Evolutionary conservation across 2,329 filamentous ascomycete species (phyloP), one percentile per base, ranked within the genome.

Genomic region (Aspergillus arachidicola): DNA sequence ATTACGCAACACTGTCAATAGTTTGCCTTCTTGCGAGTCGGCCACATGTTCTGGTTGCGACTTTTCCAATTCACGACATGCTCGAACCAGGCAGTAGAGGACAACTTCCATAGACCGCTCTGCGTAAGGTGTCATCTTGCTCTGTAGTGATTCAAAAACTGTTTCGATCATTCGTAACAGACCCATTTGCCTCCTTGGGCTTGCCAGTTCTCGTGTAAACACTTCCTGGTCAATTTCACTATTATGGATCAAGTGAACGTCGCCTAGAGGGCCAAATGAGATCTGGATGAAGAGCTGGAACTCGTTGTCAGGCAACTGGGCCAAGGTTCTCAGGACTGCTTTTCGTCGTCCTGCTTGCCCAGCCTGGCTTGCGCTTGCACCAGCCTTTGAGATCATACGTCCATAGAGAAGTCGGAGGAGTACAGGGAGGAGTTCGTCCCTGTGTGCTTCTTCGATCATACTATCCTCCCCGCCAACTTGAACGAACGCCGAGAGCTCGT

Each of bases 131-230:
- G 83, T 78, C 59, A 96, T 87, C 59, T 89, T 89, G 6, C 86
- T 87, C 59, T 94, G 93, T 41, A 98, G 85, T 59, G 95, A 93
- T 62, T 91, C 90, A 64, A 98, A 88, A 75, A 98, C 87, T 12
- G 94, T 89, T 64, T 93, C 89, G 57, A 95, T 84, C 92, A 98
- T 95, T 74, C 96, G 96, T 58, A 97, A 81, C 74, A 97, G 88
- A 82, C 96, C 95, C 63, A 95, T 86, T 76, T 97, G 94, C 76
- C 94, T 95, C 71, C 94, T 87, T 12, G 86, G 79, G 19, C 87
- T 85, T 30, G 94, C 79, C 14, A 90, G 66, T 51, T 91, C 86
- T 32, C 83, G 79, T 1, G 82, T 76, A 56, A 93, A 85, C 1
- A 83, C 74, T 60, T 84, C 80, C 57, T 86, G 82, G 3, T 85